Evolutionary conservation across 768 basidiomycete genomes (phyloP).

Genomic region (Leccinum boreale): DNA sequence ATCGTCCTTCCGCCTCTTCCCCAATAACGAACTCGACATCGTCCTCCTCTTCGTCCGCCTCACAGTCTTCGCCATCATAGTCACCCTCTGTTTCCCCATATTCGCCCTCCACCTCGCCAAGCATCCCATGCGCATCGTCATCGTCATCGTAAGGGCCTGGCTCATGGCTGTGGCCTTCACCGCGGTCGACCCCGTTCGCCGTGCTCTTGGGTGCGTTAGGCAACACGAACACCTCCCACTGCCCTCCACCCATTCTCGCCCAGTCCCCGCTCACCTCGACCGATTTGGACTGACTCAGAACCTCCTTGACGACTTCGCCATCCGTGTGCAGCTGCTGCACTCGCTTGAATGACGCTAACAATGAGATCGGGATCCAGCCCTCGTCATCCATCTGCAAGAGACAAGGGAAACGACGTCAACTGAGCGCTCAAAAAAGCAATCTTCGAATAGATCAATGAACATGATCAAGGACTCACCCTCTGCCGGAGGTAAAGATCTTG

Average conservation of each 20-base stretch:
- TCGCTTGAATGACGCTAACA: constrained; percentile 88
- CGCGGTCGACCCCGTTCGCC: constrained; percentile 12
- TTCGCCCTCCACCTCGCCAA: constrained; percentile 15
- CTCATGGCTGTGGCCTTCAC: not conserved
- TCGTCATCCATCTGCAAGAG: constrained; percentile 75
- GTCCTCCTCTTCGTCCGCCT: constrained; percentile 62
- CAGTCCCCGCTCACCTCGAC: constrained; percentile 68
- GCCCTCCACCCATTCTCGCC: constrained; percentile 60
- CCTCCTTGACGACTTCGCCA: constrained; percentile 60
- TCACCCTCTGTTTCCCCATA: constrained; percentile 24
- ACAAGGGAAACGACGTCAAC: not conserved
- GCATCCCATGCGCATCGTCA: constrained; percentile 1
- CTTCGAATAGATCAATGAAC: not conserved
- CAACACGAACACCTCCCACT: constrained; percentile 60
- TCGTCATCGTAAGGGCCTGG: not conserved
- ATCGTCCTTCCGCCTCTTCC: constrained; percentile 38
- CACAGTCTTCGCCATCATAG: constrained; percentile 33
- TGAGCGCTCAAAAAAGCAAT: not conserved
- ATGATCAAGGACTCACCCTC: constrained; percentile 49
- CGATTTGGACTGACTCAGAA: constrained; percentile 59
- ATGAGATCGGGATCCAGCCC: constrained; percentile 81
- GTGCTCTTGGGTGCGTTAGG: constrained; percentile 54
- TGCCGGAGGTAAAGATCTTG: constrained; percentile 80
- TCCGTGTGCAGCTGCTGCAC: constrained; percentile 65
- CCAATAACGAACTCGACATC: constrained; percentile 75